Evolutionary conservation across 2,329 filamentous ascomycete species (phyloP), one percentile per base, ranked within the genome.

Genomic region (Penicillium sp.): DNA sequence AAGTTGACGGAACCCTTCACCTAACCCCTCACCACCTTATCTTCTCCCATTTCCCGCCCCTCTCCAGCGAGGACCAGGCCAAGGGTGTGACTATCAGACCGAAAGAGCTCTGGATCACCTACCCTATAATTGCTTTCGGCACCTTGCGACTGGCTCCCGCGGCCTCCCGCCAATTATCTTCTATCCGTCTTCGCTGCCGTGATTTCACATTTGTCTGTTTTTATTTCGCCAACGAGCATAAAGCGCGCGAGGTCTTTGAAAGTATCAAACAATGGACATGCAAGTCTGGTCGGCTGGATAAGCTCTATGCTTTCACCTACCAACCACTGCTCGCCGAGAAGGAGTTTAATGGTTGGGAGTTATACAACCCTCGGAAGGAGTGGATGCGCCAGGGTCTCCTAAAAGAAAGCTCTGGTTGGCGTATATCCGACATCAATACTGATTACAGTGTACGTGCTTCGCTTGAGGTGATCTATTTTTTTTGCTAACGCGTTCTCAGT

Each of bases 151-250:
- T 92, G 27, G 87, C 88, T 47, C 88, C 90, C 19, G 82, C 85
- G 7, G 80, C 82, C 13, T 89, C 89, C 57, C 84, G 86, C 50
- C 84, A 92, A 60, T 84, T 87, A 31, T 92, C 93, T 6, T 90
- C 91, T 3, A 92, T 99, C 70, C 89, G 93, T 52, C 80, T 99
- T 60, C 88, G 92, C 53, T 92, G 93, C 72, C 90, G 93, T 57
- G 95, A 99, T 79, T 98, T 99, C 73, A 93, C 87, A 49, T 96
- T 93, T 75, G 87, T 96, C 60, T 93, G 91, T 60, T 93, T 99
- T 77, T 92, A 93, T 75, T 96, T 99, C 72, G 71, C 79, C 21
- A 86, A 89, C 55, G 89, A 93, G 68, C 83, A 83, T 53, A 82
- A 87, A 63, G 93, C 92, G 9, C 86, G 90, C 57, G 91, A 96